Conservation (phyloP, 2,329 filamentous ascomycete species). For the Colletotrichum falcatum region DNA sequence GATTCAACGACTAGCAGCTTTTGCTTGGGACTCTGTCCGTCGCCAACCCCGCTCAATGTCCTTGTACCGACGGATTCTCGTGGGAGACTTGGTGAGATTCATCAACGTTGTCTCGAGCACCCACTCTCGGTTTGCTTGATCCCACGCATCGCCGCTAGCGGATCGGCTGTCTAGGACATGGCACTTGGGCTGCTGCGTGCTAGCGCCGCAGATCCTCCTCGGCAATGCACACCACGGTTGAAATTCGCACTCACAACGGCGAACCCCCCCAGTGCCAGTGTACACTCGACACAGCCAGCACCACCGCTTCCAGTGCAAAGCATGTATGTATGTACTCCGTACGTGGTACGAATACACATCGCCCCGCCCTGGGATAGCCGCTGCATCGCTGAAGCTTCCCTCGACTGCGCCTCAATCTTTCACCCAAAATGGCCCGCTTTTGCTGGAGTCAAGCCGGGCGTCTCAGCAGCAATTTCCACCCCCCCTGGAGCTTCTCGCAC, state of each 20-base stretch:
- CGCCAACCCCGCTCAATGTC: not conserved
- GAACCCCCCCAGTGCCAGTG: too few relatives aligned
- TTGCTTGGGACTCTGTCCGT: not conserved
- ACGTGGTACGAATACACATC: too few relatives aligned
- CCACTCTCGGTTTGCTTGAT: not conserved
- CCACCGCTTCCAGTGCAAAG: slow-evolving; percentile 1
- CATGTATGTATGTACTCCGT: too few relatives aligned
- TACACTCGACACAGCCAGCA: not conserved
- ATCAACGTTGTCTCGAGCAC: not conserved
- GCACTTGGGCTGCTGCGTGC: slow-evolving; percentile 1
- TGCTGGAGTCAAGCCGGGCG: slow-evolving; percentile 30
- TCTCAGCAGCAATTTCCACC: slow-evolving; percentile 19
- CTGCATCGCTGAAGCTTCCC: slow-evolving; percentile 38
- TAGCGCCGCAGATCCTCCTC: slow-evolving; percentile 18
- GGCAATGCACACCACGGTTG: not conserved
- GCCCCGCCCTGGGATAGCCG: slow-evolving; percentile 14
- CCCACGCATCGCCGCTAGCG: slow-evolving; percentile 17
- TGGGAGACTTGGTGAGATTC: not conserved
- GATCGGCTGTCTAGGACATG: slow-evolving; percentile 19
- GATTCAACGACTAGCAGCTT: not conserved
- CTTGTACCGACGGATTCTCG: not conserved
- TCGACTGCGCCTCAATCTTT: slow-evolving; percentile 36
- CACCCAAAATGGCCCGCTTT: slow-evolving; percentile 5
- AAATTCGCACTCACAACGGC: not conserved
- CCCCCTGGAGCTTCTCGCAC: not conserved